Conservation (phyloP, 805 yeast genomes). For the Torulaspora microellipsoides region DNA sequence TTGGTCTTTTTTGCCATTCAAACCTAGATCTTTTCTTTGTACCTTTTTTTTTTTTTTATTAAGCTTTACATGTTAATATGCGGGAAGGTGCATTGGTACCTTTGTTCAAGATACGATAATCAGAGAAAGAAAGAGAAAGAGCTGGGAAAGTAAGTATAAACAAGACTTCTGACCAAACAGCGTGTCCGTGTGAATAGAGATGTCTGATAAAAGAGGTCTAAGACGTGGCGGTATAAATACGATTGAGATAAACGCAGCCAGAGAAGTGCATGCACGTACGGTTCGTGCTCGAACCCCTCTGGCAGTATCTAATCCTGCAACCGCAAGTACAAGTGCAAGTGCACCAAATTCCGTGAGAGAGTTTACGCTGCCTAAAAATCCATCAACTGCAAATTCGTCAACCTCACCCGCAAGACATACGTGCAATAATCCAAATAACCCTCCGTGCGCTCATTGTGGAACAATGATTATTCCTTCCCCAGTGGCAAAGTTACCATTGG, state of each 20-base stretch:
- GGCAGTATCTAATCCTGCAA: constrained; percentile 1
- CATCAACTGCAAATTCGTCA: neutral
- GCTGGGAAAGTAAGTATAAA: too few species aligned
- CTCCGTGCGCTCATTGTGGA: constrained; percentile 61
- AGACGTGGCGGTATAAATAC: constrained; percentile 44
- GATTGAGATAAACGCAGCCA: constrained; percentile 54
- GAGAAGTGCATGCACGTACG: constrained; percentile 51
- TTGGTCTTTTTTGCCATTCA: neutral
- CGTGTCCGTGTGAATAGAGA: neutral
- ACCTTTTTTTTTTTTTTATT: too few species aligned
- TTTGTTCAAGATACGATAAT: neutral
- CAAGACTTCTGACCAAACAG: too few species aligned
- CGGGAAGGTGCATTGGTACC: too few species aligned
- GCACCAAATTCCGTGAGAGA: constrained; percentile 8
- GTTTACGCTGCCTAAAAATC: neutral
- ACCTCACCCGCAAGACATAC: constrained; percentile 15
- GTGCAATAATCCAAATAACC: constrained; percentile 37
- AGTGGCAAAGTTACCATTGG: constrained; percentile 55
- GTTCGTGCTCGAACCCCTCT: constrained; percentile 34
- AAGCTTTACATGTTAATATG: too few species aligned
- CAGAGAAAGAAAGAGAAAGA: neutral
- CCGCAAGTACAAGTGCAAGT: neutral
- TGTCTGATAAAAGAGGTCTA: constrained; percentile 9
- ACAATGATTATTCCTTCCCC: constrained; percentile 77
- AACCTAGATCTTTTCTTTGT: too few species aligned